phyloP scores from a whole-genome alignment of 2,329 filamentous ascomycete genomes.

The Aureobasidium sp. region DNA sequence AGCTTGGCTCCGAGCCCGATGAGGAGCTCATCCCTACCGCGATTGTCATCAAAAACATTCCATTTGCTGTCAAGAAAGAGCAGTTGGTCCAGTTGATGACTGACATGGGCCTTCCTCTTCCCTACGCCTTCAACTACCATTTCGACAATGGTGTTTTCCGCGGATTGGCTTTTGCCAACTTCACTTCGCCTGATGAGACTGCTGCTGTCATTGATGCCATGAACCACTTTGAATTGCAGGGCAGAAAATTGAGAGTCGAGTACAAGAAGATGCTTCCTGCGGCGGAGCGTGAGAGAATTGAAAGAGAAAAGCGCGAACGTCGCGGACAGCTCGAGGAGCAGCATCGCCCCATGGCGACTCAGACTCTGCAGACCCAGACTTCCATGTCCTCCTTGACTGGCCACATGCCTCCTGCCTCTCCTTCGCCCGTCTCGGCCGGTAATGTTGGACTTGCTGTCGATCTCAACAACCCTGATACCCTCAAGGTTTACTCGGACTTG shows the following conservation, averaged over 20 bases:
- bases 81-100: constrained; percentile 90
- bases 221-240: constrained; percentile 93
- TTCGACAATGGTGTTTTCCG: constrained; percentile 98
- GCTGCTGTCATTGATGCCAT: constrained; percentile 84
- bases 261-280: constrained; percentile 99
- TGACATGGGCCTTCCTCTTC: constrained; percentile 83
- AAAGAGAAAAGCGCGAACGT: constrained; percentile 92
- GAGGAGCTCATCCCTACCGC: constrained; percentile 96
- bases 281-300: constrained; percentile 89
- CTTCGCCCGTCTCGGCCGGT: constrained; percentile 59
- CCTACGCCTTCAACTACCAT: constrained; percentile 99
- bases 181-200: constrained; percentile 91
- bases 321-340: constrained; percentile 95
- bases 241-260: constrained; percentile 88
- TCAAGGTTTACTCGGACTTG: constrained; percentile 85
- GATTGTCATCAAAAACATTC: constrained; percentile 99
- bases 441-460: constrained; percentile 61
- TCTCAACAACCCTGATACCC: constrained; percentile 80
- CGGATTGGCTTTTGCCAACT: constrained; percentile 94
- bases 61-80: constrained; percentile 96
- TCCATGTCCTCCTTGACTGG: constrained; percentile 75
- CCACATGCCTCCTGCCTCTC: constrained; percentile 54
- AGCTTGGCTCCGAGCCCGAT: constrained; percentile 47
- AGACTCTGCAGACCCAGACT: constrained; percentile 71
- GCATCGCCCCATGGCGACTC: constrained; percentile 63